Base-by-base conservation (phyloP, 1,284 basidiomycete species). In the Pascua sp. region DNA sequence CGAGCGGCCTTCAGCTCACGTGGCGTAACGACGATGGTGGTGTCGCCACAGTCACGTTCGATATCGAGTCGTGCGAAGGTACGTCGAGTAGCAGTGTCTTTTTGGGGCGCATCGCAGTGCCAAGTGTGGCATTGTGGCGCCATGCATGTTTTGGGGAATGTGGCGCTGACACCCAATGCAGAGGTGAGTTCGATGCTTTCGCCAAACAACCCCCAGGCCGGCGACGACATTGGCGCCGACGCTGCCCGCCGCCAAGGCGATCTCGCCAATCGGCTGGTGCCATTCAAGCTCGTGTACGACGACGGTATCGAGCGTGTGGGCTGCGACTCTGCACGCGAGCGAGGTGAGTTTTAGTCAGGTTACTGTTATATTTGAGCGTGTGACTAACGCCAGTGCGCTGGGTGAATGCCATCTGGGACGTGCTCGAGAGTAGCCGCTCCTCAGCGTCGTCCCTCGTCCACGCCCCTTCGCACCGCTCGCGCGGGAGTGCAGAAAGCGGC, bases 221-320 rank as follows among this genome's bases (percentile, higher is more conserved):
- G 81, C 42, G 89, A 90, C 57, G 91, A 94, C 71, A 85, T 93
- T 4, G 90, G 91, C 0, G 89, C 88, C 5, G 80, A 87, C 32
- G 89, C 90, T 8, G 91, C 90, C 2, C 80, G 80, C 51, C 73
- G 81, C 57, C 88, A 86, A 66, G 80, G 80, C 15, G 71, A 83
- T 4, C 66, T 84, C 53, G 81, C 87, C 72, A 86, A 90, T 61
- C 81, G 84, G 55, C 72, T 94, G 8, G 90, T 89, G 54, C 91
- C 91, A 0, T 93, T 94, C 78, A 89, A 91, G 69, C 82, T 94
- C 10, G 73, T 91, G 39, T 94, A 94, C 69, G 82, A 83, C 16
- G 91, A 94, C 72, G 91, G 91, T 4, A 85, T 90, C 1, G 91
- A 94, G 72, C 78, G 90, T 11, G 71, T 94, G 11, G 91, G 86